Evolutionary conservation across 305 asterid genomes (phyloP).

Genomic region (Fraxinus platypoda): DNA sequence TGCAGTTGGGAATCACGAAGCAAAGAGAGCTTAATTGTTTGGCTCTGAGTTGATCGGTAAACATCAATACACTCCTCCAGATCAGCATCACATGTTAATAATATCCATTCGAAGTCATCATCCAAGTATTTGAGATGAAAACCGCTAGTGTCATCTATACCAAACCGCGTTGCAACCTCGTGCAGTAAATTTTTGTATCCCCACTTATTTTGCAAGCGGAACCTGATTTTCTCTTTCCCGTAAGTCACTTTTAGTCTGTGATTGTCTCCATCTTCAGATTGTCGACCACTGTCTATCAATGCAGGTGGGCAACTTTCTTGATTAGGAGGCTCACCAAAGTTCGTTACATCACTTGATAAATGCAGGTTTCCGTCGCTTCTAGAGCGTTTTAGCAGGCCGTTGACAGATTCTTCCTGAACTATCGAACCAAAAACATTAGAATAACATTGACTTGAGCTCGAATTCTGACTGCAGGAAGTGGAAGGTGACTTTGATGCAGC

Average conservation of each 20-base stretch:
- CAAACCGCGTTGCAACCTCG: constrained; percentile 62
- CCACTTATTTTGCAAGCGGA: constrained; percentile 63
- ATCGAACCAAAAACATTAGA: constrained; percentile 43
- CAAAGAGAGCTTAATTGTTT: constrained; percentile 59
- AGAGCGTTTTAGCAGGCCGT: background rate
- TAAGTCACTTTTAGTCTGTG: constrained; percentile 69
- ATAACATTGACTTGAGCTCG: constrained; percentile 68
- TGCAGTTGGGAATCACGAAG: constrained; percentile 31
- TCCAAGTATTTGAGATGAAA: constrained; percentile 80
- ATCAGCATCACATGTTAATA: constrained; percentile 92
- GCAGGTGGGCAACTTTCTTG: constrained; percentile 10
- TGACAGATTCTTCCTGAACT: constrained; percentile 27
- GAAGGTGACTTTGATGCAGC: constrained; percentile 53
- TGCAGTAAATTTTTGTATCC: constrained; percentile 54
- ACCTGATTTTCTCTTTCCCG: constrained; percentile 75
- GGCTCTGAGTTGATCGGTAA: constrained; percentile 40
- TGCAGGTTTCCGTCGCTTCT: background rate
- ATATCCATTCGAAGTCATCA: constrained; percentile 88
- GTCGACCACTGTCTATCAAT: constrained; percentile 15
- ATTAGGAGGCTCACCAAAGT: background rate
- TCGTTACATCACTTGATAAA: background rate
- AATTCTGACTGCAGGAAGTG: constrained; percentile 67
- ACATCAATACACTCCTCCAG: constrained; percentile 76
- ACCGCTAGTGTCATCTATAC: constrained; percentile 44
- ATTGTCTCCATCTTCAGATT: constrained; percentile 32